phyloP scores from a whole-genome alignment of 2,329 filamentous ascomycete species.

The Emericellopsis atlantica region DNA sequence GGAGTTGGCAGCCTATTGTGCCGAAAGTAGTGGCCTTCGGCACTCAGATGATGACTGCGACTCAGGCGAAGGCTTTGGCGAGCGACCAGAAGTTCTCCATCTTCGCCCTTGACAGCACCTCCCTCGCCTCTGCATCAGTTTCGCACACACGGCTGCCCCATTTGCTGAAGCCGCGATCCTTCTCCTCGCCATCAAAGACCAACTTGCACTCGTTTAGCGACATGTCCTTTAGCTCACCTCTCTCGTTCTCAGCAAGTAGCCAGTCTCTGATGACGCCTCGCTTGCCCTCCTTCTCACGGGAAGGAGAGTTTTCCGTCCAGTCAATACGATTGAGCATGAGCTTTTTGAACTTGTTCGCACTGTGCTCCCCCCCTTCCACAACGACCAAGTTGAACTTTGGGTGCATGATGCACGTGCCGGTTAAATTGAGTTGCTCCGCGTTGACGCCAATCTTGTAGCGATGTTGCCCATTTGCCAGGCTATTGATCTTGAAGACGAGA shows the following conservation, averaged over 20 bases:
- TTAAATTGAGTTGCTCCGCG: slow-evolving; percentile 76
- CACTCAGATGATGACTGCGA: too few species aligned
- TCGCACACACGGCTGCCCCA: slow-evolving; percentile 90
- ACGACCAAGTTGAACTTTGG: slow-evolving; percentile 81
- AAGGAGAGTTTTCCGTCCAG: slow-evolving; percentile 80
- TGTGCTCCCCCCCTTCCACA: slow-evolving; percentile 80
- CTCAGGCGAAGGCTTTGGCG: slow-evolving; percentile 48
- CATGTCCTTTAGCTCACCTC: slow-evolving; percentile 69
- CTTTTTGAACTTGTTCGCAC: slow-evolving; percentile 77
- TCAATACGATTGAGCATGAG: slow-evolving; percentile 88
- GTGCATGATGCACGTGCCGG: slow-evolving; percentile 84
- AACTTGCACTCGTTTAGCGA: slow-evolving; percentile 70
- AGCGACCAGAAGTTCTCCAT: slow-evolving; percentile 94
- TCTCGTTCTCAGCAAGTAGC: slow-evolving; percentile 68
- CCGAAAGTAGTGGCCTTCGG: too few species aligned
- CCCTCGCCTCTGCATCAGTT: slow-evolving; percentile 78
- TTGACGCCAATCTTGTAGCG: slow-evolving; percentile 89
- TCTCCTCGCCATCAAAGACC: slow-evolving; percentile 85
- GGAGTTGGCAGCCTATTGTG: too few species aligned
- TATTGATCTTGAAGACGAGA: slow-evolving; percentile 80
- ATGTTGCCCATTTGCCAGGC: slow-evolving; percentile 83
- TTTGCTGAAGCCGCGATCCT: slow-evolving; percentile 67
- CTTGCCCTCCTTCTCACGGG: slow-evolving; percentile 48
- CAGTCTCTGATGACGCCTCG: slow-evolving; percentile 48
- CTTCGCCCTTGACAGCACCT: slow-evolving; percentile 66